phyloP scores from a whole-genome alignment of 345 rosid species.

The Corchorus capsularis region DNA sequence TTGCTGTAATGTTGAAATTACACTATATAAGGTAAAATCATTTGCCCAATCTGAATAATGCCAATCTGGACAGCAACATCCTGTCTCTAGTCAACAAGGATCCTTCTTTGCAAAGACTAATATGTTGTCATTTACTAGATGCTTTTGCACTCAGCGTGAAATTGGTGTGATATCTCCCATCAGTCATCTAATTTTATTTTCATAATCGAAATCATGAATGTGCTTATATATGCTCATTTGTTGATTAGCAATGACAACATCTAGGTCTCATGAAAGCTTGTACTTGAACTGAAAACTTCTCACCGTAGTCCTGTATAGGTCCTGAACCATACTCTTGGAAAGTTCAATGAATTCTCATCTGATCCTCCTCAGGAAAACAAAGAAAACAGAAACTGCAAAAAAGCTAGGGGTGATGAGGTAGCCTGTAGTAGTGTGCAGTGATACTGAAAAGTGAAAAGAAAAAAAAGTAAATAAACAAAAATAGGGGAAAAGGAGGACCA shows the following conservation, averaged over 20 bases:
- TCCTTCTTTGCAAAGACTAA: neutral
- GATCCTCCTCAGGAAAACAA: neutral
- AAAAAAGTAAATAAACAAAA: too few species aligned
- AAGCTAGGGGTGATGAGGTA: neutral
- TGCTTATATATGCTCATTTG: neutral
- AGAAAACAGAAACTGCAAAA: slow-evolving; percentile 9
- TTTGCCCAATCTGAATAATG: neutral
- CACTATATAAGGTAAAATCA: neutral
- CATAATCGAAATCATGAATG: neutral
- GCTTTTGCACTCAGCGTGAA: neutral
- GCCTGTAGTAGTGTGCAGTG: too few species aligned
- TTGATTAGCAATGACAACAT: neutral
- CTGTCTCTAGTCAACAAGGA: too few species aligned
- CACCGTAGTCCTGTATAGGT: neutral
- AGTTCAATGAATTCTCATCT: slow-evolving; percentile 3
- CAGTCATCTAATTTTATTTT: neutral
- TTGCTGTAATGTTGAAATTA: neutral
- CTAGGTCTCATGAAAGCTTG: neutral
- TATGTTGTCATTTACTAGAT: neutral
- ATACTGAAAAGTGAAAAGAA: too few species aligned
- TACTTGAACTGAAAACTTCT: neutral
- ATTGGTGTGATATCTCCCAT: neutral
- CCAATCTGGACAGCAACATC: neutral
- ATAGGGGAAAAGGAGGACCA: too few species aligned
- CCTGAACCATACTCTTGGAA: neutral